Conservation (phyloP, 78 protist species). For the Dictyostelium discoideum region dicty_2.7 NC_007089.4:1203001-1203500, state of each 20-base stretch:
- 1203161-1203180: background rate
- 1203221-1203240: slow-evolving; percentile 5
- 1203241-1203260: background rate
- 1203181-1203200: slow-evolving; percentile 22
- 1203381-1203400: slow-evolving; percentile 50
- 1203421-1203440: slow-evolving; percentile 39
- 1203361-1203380: slow-evolving; percentile 76
- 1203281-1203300: background rate
- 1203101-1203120: slow-evolving; percentile 27
- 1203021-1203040: slow-evolving; percentile 35
- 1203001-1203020: slow-evolving; percentile 63
- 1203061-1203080: slow-evolving; percentile 23
- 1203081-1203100: slow-evolving; percentile 65
- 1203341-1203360: slow-evolving; percentile 6
- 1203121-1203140: slow-evolving; percentile 23
- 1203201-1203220: slow-evolving; percentile 29
- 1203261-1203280: background rate
- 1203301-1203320: background rate
- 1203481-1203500: slow-evolving; percentile 9
- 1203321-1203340: background rate
- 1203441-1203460: background rate
- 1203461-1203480: slow-evolving; percentile 37
- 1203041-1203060: background rate
- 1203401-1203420: slow-evolving; percentile 55
- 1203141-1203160: slow-evolving; percentile 29